Percentiles rank a stretch among this genome's conserved stretches.
Evolutionary conservation across 257 asterid species (phyloP).

Genomic region (Solanum piurae): DNA sequence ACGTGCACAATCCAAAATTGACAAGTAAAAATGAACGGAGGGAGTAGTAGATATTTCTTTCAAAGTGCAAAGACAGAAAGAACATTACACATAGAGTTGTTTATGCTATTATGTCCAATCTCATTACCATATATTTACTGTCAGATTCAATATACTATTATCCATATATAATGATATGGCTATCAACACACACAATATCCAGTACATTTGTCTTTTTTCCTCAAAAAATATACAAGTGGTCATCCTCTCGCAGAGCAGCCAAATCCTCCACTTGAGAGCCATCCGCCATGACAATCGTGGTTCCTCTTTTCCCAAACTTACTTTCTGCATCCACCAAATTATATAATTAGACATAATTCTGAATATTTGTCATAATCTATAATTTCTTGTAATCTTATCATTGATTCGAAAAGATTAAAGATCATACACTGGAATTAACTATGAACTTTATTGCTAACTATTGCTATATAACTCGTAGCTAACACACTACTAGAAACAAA

Average conservation of each 20-base stretch:
- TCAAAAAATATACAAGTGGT: constrained; percentile 65
- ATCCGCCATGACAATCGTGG: constrained; percentile 48
- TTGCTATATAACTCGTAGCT: neutral
- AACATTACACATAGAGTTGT: neutral
- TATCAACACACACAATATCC: neutral
- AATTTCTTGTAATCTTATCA: no score
- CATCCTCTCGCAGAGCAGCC: constrained; percentile 67
- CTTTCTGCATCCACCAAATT: constrained; percentile 44
- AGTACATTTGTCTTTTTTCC: neutral
- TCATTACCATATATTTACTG: neutral
- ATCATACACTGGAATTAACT: no score
- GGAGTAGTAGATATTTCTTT: no score
- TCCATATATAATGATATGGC: neutral
- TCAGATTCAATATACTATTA: neutral
- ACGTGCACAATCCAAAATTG: no score
- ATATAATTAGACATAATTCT: neutral
- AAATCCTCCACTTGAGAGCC: constrained; percentile 86
- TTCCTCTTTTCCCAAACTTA: constrained; percentile 63
- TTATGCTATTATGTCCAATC: neutral
- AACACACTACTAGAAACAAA: no score
- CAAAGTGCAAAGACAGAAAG: neutral
- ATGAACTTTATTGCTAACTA: neutral
- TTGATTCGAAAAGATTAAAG: no score
- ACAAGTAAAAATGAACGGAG: no score
- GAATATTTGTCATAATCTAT: neutral